Percentiles rank a stretch among this genome's conserved stretches.
These are phyloP conservation scores for Collybia mongolica DNA, from an alignment of 768 basidiomycete species.

Conservation along the genomic window DNA sequence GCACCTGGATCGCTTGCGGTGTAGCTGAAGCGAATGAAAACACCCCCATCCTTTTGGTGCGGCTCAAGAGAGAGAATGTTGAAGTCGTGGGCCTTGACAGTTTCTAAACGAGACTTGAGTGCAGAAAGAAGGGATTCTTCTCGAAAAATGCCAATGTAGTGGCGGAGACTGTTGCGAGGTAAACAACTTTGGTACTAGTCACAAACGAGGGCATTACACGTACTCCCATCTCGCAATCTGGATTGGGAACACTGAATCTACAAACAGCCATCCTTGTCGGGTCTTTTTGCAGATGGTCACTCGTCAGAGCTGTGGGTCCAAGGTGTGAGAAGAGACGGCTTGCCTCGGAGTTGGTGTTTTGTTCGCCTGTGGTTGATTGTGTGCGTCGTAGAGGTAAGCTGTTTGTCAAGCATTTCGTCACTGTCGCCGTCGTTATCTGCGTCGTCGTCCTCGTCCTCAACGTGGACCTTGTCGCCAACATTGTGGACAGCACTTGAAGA, in stretches of 20 bases:
- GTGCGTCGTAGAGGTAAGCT: no score
- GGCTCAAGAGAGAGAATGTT: constrained; percentile 62
- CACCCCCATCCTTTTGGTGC: constrained; percentile 79
- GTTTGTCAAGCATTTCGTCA: no score
- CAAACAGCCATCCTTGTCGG: constrained; percentile 51
- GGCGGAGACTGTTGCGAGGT: constrained; percentile 49
- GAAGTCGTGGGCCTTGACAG: constrained; percentile 57
- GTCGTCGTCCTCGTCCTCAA: no score
- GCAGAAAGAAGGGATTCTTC: constrained; percentile 53
- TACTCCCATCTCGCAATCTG: constrained; percentile 74
- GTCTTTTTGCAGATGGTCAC: neutral
- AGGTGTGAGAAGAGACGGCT: no score
- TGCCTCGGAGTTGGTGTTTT: no score
- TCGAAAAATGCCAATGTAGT: constrained; percentile 59
- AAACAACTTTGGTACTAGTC: constrained; percentile 5
- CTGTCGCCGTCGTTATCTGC: no score
- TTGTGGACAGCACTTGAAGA: no score
- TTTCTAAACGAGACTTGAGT: constrained; percentile 47
- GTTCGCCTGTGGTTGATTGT: no score
- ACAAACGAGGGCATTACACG: constrained; percentile 21
- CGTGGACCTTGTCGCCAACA: no score
- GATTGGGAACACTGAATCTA: constrained; percentile 80
- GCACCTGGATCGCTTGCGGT: constrained; percentile 32
- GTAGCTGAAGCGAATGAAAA: constrained; percentile 77
- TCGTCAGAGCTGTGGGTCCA: no score